phyloP scores from a whole-genome alignment of 106 monocot genomes.

The Ottelia alismoides region DNA sequence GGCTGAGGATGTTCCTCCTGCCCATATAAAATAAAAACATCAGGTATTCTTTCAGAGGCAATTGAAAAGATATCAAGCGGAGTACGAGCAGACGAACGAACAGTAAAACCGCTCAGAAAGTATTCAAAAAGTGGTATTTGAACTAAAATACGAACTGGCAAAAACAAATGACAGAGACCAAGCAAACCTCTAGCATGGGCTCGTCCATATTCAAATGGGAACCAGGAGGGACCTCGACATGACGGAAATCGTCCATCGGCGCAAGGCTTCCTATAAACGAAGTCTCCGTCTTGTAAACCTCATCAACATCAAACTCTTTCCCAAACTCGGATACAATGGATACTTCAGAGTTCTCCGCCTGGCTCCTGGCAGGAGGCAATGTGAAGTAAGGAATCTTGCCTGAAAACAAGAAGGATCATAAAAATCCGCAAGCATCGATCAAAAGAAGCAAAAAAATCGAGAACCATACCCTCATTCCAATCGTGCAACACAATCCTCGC shows the following conservation, averaged over 20 bases:
- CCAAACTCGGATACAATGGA: slow-evolving; percentile 63
- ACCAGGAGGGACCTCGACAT: slow-evolving; percentile 64
- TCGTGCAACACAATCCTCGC: slow-evolving; percentile 97
- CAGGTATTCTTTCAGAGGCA: too few species aligned
- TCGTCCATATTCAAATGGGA: slow-evolving; percentile 61
- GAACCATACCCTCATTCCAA: slow-evolving; percentile 85
- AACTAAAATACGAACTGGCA: too few species aligned
- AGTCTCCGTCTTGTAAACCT: slow-evolving; percentile 65
- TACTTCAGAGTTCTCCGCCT: slow-evolving; percentile 23
- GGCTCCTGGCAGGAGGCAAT: slow-evolving; percentile 48
- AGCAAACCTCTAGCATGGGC: slow-evolving; percentile 54
- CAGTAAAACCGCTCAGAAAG: too few species aligned
- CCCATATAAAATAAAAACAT: background rate
- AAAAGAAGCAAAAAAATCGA: background rate
- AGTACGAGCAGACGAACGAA: too few species aligned
- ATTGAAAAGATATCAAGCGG: too few species aligned
- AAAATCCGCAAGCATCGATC: background rate
- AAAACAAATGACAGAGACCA: too few species aligned
- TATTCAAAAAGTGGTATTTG: too few species aligned
- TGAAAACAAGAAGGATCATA: slow-evolving; percentile 17
- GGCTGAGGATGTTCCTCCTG: too few species aligned
- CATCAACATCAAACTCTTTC: slow-evolving; percentile 85
- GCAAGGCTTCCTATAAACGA: slow-evolving; percentile 66
- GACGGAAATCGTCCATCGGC: slow-evolving; percentile 56
- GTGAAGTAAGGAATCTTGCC: slow-evolving; percentile 95